Evolutionary conservation across 805 yeast genomes (phyloP).

Genomic region (Ogataea populi-albae): DNA sequence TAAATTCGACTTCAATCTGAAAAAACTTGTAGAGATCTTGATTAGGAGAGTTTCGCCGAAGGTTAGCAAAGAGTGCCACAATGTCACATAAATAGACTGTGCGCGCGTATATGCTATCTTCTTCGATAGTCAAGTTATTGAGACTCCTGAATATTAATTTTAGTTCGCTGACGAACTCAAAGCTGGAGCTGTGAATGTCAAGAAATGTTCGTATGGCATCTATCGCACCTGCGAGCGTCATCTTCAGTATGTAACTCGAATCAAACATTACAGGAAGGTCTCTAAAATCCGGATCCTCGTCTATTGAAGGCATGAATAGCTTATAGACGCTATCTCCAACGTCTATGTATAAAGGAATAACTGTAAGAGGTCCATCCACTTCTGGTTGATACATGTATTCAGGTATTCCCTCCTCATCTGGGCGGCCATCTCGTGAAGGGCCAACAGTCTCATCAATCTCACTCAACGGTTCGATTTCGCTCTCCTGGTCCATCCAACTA

Average conservation of each 20-base stretch:
- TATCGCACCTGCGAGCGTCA: constrained; percentile 11
- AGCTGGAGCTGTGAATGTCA: constrained; percentile 6
- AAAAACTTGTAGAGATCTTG: constrained; percentile 24
- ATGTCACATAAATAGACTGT: constrained; percentile 21
- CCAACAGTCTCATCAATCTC: constrained; percentile 2
- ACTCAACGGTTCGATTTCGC: constrained; percentile 2
- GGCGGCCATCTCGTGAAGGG: constrained; percentile 4
- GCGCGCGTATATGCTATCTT: constrained; percentile 21
- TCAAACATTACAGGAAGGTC: constrained; percentile 22
- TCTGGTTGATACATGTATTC: too few species aligned
- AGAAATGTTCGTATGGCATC: constrained; percentile 10
- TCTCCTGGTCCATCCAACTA: constrained; percentile 11
- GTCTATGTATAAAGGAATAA: constrained; percentile 29
- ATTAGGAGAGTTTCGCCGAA: constrained; percentile 23
- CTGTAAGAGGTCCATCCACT: too few species aligned
- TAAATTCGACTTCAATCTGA: constrained; percentile 19
- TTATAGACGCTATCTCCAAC: constrained; percentile 27
- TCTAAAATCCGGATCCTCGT: constrained; percentile 26
- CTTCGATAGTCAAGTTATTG: constrained; percentile 21
- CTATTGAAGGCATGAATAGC: constrained; percentile 18
- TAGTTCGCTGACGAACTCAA: constrained; percentile 12
- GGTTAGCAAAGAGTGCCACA: constrained; percentile 15
- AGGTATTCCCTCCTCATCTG: too few species aligned
- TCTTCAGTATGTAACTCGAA: constrained; percentile 9
- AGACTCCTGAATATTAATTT: constrained; percentile 21